These are phyloP conservation scores for Penicillium sp. DNA, from an alignment of 2,329 filamentous ascomycete genomes.

Conservation along the genomic window DNA sequence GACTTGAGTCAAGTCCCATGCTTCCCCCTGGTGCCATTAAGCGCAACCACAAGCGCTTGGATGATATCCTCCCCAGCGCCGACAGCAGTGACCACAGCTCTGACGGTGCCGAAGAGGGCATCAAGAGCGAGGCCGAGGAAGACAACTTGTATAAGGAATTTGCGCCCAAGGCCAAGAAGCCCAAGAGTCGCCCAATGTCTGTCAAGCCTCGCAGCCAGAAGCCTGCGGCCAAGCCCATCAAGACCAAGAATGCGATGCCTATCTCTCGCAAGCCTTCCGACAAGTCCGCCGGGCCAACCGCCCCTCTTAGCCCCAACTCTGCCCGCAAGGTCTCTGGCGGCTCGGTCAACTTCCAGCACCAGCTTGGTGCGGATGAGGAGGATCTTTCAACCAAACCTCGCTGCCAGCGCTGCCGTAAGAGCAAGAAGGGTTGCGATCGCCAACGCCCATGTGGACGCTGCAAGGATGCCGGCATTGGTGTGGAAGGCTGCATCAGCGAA, in stretches of 20 bases:
- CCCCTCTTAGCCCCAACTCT: constrained; percentile 48
- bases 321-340: constrained; percentile 61
- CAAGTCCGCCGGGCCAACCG: constrained; percentile 34
- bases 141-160: constrained; percentile 41
- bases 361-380: constrained; percentile 73
- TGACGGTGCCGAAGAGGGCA: constrained; percentile 61
- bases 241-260: constrained; percentile 41
- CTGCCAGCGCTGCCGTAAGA: constrained; percentile 98
- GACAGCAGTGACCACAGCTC: constrained; percentile 65
- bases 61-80: constrained; percentile 60
- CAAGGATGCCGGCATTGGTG: constrained; percentile 90
- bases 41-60: constrained; percentile 53
- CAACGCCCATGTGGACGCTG: constrained; percentile 94
- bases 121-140: constrained; percentile 60
- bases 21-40: constrained; percentile 51
- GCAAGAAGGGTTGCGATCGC: constrained; percentile 98
- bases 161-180: constrained; percentile 55
- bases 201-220: constrained; percentile 37
- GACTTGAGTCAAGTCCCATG: constrained; percentile 46
- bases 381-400: constrained; percentile 94
- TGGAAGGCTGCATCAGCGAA: constrained; percentile 94
- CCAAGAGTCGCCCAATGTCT: constrained; percentile 52
- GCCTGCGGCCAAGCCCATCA: constrained; percentile 32
- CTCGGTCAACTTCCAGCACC: constrained; percentile 65
- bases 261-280: constrained; percentile 43